phyloP scores from a whole-genome alignment of 805 yeast species.

The Millerozyma acaciae region DNA sequence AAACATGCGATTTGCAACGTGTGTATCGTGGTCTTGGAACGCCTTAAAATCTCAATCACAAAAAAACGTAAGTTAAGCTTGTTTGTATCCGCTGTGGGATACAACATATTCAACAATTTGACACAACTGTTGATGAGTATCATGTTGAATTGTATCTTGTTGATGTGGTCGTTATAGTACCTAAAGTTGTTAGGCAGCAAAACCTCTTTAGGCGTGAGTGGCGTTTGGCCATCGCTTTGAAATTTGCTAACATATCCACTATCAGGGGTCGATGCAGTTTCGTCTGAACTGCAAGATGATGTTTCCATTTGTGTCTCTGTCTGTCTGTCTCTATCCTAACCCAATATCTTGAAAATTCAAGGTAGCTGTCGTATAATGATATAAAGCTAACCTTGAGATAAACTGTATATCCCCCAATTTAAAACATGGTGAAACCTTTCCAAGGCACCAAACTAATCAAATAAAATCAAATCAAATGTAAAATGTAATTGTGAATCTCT shows the following conservation, averaged over 20 bases:
- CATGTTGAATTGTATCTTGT: conserved; percentile 38
- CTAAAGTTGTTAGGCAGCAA: conserved; percentile 33
- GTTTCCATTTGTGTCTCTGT: too few species aligned
- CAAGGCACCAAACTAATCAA: too few species aligned
- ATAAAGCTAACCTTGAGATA: too few species aligned
- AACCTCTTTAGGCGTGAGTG: conserved; percentile 1
- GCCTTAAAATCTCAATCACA: conserved; percentile 34
- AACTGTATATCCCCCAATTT: too few species aligned
- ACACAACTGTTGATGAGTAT: conserved; percentile 35
- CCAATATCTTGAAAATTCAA: too few species aligned
- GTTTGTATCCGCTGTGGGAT: conserved; percentile 12
- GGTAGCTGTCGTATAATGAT: too few species aligned
- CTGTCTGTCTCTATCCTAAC: too few species aligned
- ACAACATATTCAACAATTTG: conserved; percentile 33
- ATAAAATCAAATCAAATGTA: too few species aligned
- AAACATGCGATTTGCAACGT: conserved; percentile 65
- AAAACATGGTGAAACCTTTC: too few species aligned
- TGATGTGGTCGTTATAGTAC: conserved; percentile 37
- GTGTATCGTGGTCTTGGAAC: conserved; percentile 47
- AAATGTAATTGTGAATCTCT: too few species aligned
- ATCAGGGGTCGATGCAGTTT: neutral
- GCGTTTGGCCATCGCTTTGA: neutral
- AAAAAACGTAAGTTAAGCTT: conserved; percentile 36
- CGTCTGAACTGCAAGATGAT: neutral
- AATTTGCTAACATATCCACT: too few species aligned